Conservation (phyloP, 2,329 filamentous ascomycete species). For the Boeremia lycopersici region DNA sequence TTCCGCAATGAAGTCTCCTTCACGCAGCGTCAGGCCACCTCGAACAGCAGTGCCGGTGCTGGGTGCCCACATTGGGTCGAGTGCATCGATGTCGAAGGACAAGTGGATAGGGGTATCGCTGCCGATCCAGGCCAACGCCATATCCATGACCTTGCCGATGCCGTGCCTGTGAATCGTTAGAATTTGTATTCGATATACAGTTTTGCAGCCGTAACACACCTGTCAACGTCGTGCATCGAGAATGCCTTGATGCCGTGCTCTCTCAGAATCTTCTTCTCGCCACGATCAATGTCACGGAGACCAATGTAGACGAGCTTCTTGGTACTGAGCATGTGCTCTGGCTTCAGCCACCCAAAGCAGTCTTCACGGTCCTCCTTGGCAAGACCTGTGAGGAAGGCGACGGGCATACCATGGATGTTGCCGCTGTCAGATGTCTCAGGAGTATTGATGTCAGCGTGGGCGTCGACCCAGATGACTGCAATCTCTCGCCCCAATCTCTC, state of each 20-base stretch:
- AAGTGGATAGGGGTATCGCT: constrained; percentile 94
- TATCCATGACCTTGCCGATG: constrained; percentile 94
- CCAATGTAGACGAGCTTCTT: constrained; percentile 97
- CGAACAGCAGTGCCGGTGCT: constrained; percentile 94
- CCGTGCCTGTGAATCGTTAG: constrained; percentile 67
- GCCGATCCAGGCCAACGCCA: constrained; percentile 96
- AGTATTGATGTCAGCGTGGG: constrained; percentile 96
- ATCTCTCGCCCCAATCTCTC: constrained; percentile 84
- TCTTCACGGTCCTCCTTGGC: constrained; percentile 76
- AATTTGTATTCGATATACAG: too few species aligned
- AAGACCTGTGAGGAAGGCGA: constrained; percentile 87
- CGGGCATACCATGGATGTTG: constrained; percentile 98
- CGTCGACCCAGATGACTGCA: constrained; percentile 98
- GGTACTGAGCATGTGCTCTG: constrained; percentile 71
- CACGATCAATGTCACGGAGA: constrained; percentile 87
- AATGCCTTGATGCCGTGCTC: constrained; percentile 94
- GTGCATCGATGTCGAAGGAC: constrained; percentile 94
- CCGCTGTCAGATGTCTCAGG: constrained; percentile 88
- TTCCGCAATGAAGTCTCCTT: constrained; percentile 96
- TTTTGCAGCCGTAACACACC: constrained; percentile 57
- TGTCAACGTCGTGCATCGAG: constrained; percentile 97
- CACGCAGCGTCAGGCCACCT: constrained; percentile 88
- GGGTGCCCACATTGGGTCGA: constrained; percentile 95
- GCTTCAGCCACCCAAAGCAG: constrained; percentile 86
- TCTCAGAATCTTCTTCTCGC: constrained; percentile 88